These are phyloP conservation scores for Corylus avellana DNA, from an alignment of 306 rosid species.

Conservation along the genomic window DNA sequence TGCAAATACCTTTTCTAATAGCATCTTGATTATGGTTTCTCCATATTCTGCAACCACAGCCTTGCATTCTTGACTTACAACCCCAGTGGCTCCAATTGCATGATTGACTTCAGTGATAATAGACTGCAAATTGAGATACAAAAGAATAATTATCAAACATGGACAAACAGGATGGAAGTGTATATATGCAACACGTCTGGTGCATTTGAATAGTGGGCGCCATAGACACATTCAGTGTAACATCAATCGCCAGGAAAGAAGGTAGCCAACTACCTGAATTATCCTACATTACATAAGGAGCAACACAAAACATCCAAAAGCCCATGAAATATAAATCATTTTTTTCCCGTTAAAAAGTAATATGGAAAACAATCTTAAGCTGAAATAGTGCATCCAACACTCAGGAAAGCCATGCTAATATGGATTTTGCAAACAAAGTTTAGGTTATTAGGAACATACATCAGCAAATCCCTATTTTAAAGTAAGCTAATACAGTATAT, in stretches of 20 bases:
- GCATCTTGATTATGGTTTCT: constrained; percentile 57
- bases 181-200: neutral
- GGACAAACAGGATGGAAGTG: neutral
- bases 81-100: constrained; percentile 74
- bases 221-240: neutral
- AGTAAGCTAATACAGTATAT: neutral
- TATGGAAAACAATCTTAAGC: neutral
- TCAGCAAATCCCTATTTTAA: neutral
- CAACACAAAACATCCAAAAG: neutral
- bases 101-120: constrained; percentile 69
- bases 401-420: no score
- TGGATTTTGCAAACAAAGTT: no score
- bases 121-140: constrained; percentile 34
- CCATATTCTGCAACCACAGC: constrained; percentile 64
- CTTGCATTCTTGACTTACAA: constrained; percentile 70
- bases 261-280: neutral
- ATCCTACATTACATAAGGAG: neutral
- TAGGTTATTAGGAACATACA: neutral
- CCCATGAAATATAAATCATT: neutral
- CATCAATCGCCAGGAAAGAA: neutral
- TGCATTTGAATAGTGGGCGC: neutral
- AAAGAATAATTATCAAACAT: constrained; percentile 5
- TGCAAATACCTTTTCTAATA: constrained; percentile 47
- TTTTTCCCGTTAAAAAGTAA: neutral
- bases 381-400: neutral